phyloP scores from a whole-genome alignment of 306 rosid species.

The Castanea crenata region DNA sequence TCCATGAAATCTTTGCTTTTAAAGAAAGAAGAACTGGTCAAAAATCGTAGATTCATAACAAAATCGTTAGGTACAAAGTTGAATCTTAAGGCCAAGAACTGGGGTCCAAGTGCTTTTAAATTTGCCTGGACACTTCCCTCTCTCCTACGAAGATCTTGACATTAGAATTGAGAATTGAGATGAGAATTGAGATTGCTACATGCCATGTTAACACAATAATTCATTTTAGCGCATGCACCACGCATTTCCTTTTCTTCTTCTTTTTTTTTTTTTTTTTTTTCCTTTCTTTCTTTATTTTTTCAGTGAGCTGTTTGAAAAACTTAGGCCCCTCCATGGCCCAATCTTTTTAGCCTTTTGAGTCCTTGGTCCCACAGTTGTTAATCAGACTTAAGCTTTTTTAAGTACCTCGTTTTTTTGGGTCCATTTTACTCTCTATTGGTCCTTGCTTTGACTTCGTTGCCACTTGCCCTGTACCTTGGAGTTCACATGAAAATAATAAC shows the following conservation, averaged over 20 bases:
- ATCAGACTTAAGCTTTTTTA: conserved; percentile 27
- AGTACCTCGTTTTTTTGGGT: conserved; percentile 35
- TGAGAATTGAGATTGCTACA: conserved; percentile 19
- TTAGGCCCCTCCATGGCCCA: conserved; percentile 30
- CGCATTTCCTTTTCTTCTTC: conserved; percentile 7
- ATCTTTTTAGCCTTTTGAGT: conserved; percentile 34
- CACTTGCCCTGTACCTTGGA: background rate
- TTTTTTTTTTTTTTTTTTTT: background rate
- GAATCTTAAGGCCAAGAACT: conserved; percentile 21
- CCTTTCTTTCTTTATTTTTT: conserved; percentile 11
- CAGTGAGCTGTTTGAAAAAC: conserved; percentile 30
- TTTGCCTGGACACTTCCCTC: conserved; percentile 14
- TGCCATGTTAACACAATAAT: conserved; percentile 52
- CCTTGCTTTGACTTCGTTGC: conserved; percentile 40
- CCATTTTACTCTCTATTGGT: conserved; percentile 14
- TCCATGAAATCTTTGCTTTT: background rate
- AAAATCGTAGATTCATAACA: background rate
- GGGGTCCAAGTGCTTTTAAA: conserved; percentile 40
- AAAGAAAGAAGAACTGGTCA: background rate
- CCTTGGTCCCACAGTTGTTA: conserved; percentile 41
- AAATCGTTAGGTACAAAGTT: conserved; percentile 22
- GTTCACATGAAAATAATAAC: background rate
- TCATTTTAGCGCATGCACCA: conserved; percentile 59
- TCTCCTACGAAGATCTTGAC: conserved; percentile 54
- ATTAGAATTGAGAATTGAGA: background rate